Conservation (phyloP, 768 basidiomycete genomes). For the Amanita molliuscula region DNA sequence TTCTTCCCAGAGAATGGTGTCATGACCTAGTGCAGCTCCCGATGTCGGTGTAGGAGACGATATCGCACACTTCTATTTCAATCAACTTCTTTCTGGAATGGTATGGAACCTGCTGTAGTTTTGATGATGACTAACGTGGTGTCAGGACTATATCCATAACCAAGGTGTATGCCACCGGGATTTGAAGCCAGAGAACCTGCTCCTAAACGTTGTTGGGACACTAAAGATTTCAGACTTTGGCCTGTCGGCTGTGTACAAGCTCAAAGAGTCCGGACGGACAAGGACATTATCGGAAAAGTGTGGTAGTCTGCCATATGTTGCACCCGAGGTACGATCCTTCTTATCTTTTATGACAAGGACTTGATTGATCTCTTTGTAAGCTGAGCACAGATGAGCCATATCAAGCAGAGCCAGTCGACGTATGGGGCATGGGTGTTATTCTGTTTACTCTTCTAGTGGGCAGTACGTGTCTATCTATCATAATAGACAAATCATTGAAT, state of each 20-base stretch:
- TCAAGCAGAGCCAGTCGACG: constrained; percentile 86
- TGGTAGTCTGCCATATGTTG: constrained; percentile 90
- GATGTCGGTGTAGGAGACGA: constrained; percentile 84
- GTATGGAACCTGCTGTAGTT: constrained; percentile 28
- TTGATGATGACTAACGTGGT: background rate
- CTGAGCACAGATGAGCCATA: constrained; percentile 61
- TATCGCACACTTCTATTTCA: constrained; percentile 84
- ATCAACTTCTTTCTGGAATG: constrained; percentile 76
- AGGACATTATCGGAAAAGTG: constrained; percentile 72
- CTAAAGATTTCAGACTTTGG: constrained; percentile 97
- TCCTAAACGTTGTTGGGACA: constrained; percentile 73
- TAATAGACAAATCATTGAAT: background rate
- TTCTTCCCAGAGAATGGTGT: background rate
- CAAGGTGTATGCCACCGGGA: constrained; percentile 95
- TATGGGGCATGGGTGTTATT: constrained; percentile 95
- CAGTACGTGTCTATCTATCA: constrained; percentile 41
- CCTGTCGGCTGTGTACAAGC: constrained; percentile 79
- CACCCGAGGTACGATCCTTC: constrained; percentile 76
- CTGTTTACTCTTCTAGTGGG: constrained; percentile 85
- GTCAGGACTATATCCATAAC: constrained; percentile 70
- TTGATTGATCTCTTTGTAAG: constrained; percentile 24
- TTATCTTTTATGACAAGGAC: background rate
- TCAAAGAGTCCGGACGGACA: constrained; percentile 73
- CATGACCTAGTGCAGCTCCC: constrained; percentile 45
- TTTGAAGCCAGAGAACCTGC: constrained; percentile 92